These are phyloP conservation scores for Prunus mongolica DNA, from an alignment of 306 rosid species.

Conservation along the genomic window DNA sequence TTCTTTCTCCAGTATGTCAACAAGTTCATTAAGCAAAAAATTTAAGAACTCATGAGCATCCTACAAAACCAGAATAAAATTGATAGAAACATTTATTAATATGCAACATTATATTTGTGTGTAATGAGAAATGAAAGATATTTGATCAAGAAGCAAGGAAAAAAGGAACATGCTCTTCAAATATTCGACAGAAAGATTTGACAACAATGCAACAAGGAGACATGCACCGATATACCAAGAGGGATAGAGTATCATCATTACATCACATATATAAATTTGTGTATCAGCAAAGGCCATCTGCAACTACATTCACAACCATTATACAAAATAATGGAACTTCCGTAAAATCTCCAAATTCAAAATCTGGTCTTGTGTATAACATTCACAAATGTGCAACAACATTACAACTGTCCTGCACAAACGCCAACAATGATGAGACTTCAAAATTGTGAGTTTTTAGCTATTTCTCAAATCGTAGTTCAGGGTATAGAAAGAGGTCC, in stretches of 20 bases:
- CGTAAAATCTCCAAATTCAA: not conserved
- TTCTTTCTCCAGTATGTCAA: slow-evolving; percentile 98
- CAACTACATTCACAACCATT: not conserved
- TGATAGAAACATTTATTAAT: not conserved
- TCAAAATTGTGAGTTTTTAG: not conserved
- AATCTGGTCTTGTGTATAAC: not conserved
- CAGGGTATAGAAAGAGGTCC: not conserved
- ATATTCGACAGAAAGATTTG: not conserved
- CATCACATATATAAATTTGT: not conserved
- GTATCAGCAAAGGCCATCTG: not conserved
- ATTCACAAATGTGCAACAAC: not conserved
- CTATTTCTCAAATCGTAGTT: not conserved
- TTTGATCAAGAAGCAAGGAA: not conserved
- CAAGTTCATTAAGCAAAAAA: slow-evolving; percentile 96
- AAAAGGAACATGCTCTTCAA: not conserved
- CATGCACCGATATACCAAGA: slow-evolving; percentile 3
- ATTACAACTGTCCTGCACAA: not conserved
- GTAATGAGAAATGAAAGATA: not conserved
- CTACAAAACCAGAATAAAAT: slow-evolving; percentile 45
- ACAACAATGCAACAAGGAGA: not conserved
- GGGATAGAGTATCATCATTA: not conserved
- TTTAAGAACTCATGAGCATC: slow-evolving; percentile 99
- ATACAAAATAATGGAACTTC: not conserved
- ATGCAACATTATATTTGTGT: not conserved
- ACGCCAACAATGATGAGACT: not conserved